These are phyloP conservation scores for Chytriomyces sp. DNA, from an alignment of 192 early-diverging fungal species.

Conservation along the genomic window DNA sequence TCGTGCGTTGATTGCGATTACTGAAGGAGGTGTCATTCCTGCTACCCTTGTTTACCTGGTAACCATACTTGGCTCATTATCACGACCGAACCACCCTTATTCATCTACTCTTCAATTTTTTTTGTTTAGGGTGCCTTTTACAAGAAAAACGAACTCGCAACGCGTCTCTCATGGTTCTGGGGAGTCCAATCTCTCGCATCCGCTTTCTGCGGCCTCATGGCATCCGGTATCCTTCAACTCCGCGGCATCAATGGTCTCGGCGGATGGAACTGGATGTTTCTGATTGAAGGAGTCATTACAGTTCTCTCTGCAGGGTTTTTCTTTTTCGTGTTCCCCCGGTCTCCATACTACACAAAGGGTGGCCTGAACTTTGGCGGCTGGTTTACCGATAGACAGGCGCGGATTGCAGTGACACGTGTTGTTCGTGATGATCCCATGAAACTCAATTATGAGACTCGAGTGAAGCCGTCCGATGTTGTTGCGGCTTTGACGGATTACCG, in stretches of 20 bases:
- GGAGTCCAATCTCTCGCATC: constrained; percentile 45
- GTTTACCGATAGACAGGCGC: constrained; percentile 53
- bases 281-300: constrained; percentile 66
- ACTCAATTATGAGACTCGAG: constrained; percentile 20
- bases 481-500: constrained; percentile 35
- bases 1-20: constrained; percentile 26
- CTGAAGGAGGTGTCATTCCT: constrained; percentile 38
- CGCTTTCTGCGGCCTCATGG: constrained; percentile 59
- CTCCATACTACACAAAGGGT: constrained; percentile 37
- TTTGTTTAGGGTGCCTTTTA: constrained; percentile 28
- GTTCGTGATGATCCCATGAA: constrained; percentile 66
- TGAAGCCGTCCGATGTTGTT: constrained; percentile 26
- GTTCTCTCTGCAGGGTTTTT: constrained; percentile 54
- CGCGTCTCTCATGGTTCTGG: constrained; percentile 35
- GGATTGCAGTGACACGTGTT: constrained; percentile 65
- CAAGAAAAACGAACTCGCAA: constrained; percentile 27
- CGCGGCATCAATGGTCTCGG: constrained; percentile 56
- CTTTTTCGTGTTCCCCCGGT: constrained; percentile 64
- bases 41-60: constrained; percentile 34
- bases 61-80: too few species aligned
- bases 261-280: constrained; percentile 74
- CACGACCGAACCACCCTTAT: too few species aligned
- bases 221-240: constrained; percentile 63
- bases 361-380: constrained; percentile 26
- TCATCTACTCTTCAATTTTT: too few species aligned